These are phyloP conservation scores for Heterococcus sp. DNA, from an alignment of 108 stramenopile species.

Conservation along the genomic window DNA sequence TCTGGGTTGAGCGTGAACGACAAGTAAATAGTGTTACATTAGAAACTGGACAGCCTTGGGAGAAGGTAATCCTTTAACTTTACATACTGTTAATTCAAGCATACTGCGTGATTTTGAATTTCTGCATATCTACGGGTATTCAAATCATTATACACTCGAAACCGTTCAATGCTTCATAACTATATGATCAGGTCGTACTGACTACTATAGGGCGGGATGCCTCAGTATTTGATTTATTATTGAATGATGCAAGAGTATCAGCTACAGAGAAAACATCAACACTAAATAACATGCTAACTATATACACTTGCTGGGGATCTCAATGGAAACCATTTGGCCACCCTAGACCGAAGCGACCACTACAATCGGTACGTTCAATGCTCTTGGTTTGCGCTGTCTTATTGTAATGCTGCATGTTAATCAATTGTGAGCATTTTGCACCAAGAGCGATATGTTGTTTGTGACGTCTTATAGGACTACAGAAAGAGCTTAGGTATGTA, in stretches of 20 bases:
- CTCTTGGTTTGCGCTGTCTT: too few species aligned
- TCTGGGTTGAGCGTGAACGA: conserved; percentile 6
- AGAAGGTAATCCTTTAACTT: conserved; percentile 9
- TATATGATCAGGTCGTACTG: neutral
- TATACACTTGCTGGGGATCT: conserved; percentile 34
- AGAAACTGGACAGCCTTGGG: conserved; percentile 29
- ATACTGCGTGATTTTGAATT: too few species aligned
- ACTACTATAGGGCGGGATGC: conserved; percentile 13
- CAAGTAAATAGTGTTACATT: conserved; percentile 23
- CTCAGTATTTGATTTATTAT: neutral
- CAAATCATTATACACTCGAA: too few species aligned
- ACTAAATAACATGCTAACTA: conserved; percentile 10
- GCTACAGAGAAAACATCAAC: neutral
- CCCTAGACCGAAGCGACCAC: conserved; percentile 7
- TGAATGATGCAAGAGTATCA: conserved; percentile 3
- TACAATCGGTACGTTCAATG: conserved; percentile 5
- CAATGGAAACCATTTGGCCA: conserved; percentile 40
- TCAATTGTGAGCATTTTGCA: too few species aligned
- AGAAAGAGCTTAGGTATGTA: too few species aligned
- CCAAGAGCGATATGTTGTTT: too few species aligned
- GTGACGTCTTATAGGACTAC: too few species aligned
- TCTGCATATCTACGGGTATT: too few species aligned
- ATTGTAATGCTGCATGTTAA: too few species aligned
- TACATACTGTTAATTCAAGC: too few species aligned
- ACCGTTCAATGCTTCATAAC: too few species aligned